Evolutionary conservation across 805 yeast genomes (phyloP).

Genomic region (Starmerella riodocensis): DNA sequence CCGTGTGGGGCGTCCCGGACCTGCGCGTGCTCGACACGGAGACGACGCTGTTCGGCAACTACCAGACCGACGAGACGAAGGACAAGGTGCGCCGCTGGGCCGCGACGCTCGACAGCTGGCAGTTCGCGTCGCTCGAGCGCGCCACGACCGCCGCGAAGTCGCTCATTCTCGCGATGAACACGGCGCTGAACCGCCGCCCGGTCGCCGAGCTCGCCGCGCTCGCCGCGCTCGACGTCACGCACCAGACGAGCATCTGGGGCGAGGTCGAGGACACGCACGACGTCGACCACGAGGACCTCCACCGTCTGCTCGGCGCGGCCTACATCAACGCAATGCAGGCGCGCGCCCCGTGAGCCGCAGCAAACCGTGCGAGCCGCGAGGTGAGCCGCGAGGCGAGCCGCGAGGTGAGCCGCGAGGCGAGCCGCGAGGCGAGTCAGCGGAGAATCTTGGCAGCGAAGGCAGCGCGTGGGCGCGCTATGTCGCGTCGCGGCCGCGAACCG

Average conservation of each 20-base stretch:
- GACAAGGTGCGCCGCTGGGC: slow-evolving; percentile 55
- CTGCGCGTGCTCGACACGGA: slow-evolving; percentile 68
- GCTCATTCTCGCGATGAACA: slow-evolving; percentile 63
- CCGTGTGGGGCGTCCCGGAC: slow-evolving; percentile 32
- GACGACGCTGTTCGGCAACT: slow-evolving; percentile 65
- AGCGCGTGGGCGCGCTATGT: too few relatives aligned
- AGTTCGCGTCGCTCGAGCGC: slow-evolving; percentile 77
- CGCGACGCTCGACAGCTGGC: slow-evolving; percentile 50
- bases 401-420: too few relatives aligned
- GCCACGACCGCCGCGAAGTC: slow-evolving; percentile 80
- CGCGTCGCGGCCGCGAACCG: too few relatives aligned
- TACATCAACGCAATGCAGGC: slow-evolving; percentile 32
- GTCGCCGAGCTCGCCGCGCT: slow-evolving; percentile 63
- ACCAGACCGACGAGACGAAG: slow-evolving; percentile 48
- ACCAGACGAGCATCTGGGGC: slow-evolving; percentile 89
- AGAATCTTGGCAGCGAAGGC: too few relatives aligned
- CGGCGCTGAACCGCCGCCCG: slow-evolving; percentile 35
- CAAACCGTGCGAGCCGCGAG: too few relatives aligned
- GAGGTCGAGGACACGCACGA: slow-evolving; percentile 98
- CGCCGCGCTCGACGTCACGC: slow-evolving; percentile 67
- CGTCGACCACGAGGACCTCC: slow-evolving; percentile 82
- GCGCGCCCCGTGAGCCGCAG: background rate
- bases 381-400: too few relatives aligned
- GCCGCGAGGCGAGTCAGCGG: too few relatives aligned
- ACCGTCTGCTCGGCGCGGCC: slow-evolving; percentile 70